These are phyloP conservation scores for Centaurea solstitialis DNA, from an alignment of 129 eudicot genomes.

Conservation along the genomic window DNA sequence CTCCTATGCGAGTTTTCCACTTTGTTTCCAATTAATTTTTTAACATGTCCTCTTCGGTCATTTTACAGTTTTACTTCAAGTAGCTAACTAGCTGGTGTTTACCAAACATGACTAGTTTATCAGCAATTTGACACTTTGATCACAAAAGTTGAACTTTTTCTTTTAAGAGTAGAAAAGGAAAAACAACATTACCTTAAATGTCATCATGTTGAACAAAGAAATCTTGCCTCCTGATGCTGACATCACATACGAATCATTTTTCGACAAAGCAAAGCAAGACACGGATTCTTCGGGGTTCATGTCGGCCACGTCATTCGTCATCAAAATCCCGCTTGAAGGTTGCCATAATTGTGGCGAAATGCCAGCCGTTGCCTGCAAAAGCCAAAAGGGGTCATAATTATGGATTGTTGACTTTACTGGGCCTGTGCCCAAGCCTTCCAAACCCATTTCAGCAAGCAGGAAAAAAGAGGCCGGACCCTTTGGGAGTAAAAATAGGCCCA, in stretches of 20 bases:
- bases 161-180: neutral
- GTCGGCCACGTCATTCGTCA: constrained; percentile 83
- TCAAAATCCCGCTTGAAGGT: constrained; percentile 88
- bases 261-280: constrained; percentile 93
- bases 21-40: neutral
- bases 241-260: constrained; percentile 95
- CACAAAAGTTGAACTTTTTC: neutral
- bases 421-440: neutral
- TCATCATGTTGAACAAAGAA: constrained; percentile 95
- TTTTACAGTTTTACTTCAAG: neutral
- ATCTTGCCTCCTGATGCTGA: constrained; percentile 99
- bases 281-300: constrained; percentile 88
- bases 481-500: neutral
- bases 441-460: neutral
- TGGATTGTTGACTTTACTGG: neutral
- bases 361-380: constrained; percentile 73
- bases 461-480: neutral
- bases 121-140: neutral
- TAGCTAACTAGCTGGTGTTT: neutral
- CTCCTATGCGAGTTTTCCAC: neutral
- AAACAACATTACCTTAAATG: constrained; percentile 72
- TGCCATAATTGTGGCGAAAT: constrained; percentile 93
- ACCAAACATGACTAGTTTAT: neutral
- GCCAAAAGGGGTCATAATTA: neutral
- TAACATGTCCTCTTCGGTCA: neutral